Evolutionary conservation across 2,329 filamentous ascomycete species (phyloP), one percentile per base, ranked within the genome.

Genomic region (Sclerotinia nivalis): DNA sequence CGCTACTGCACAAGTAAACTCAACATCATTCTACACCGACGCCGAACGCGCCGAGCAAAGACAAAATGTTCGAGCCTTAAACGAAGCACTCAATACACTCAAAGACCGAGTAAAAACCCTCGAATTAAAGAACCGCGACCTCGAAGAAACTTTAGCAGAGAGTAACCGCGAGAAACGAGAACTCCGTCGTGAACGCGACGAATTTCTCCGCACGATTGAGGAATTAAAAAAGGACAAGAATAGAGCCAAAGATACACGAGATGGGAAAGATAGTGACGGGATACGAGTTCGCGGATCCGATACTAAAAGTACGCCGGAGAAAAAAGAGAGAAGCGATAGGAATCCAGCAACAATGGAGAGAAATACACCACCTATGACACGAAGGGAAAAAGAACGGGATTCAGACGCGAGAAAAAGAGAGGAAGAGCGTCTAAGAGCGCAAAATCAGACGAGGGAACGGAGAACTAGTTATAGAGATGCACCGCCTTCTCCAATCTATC

Each of bases 81-180:
- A 69, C n/a, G 34, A 64, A 66, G n/a, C 20, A 18, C 10, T 69
- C 49, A 34, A 47, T 20, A 58, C 54, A 25, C 54, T 67, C 25
- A 69, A 69, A 34, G 67, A 69, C 25, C 66, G 56, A 13, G 56
- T 68, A 9, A 34, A 62, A 45, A 31, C 22, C 5, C 66, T 69
- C 12, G 67, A 69, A 22, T 15, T 10, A 1, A n/a, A 64, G 1
- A 69, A 69, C 7, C 6, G 72, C 67, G 0, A 56, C 60, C 66
- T 66, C 49, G 43, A 70, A 68, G 49, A 34, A 34, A 4, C 70
- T 52, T 25, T 71, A 72, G 7, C 61, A 61, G 43, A 69, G 12
- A 45, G 58, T 5, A 69, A 54, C 25, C 66, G 47, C 13, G 69
- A 62, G 45, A 55, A 59, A 66, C 66, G 66, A 2, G 58, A 64